These are phyloP conservation scores for Sicyos edulis DNA, from an alignment of 306 rosid genomes.

Conservation along the genomic window DNA sequence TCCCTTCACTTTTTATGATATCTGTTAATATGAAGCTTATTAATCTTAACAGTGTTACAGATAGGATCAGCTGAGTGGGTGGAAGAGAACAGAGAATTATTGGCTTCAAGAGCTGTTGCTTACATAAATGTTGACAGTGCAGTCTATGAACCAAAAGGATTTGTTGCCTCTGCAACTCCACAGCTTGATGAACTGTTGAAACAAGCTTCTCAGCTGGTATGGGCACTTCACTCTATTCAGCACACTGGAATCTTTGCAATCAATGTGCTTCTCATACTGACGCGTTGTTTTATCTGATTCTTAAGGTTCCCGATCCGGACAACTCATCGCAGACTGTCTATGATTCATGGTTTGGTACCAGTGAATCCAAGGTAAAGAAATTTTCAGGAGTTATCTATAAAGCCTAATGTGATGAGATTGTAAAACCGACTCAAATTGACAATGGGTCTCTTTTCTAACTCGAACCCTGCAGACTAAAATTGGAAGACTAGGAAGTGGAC, in stretches of 20 bases:
- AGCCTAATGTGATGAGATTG: not conserved
- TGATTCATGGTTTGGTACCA: conserved; percentile 49
- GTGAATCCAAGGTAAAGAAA: conserved; percentile 38
- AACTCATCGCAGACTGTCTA: conserved; percentile 57
- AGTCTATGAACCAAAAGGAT: conserved; percentile 43
- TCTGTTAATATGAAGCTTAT: conserved; percentile 8
- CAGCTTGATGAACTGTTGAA: conserved; percentile 66
- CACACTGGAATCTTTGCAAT: not conserved
- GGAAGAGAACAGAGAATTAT: conserved; percentile 68
- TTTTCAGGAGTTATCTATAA: too few species aligned
- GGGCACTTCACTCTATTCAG: not conserved
- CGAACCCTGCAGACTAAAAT: conserved; percentile 30
- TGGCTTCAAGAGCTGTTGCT: conserved; percentile 63
- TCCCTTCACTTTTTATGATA: conserved; percentile 18
- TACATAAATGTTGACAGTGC: conserved; percentile 62
- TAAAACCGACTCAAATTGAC: not conserved
- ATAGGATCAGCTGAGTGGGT: conserved; percentile 79
- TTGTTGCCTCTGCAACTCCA: conserved; percentile 53
- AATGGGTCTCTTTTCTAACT: not conserved
- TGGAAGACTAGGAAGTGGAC: conserved; percentile 61
- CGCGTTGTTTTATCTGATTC: not conserved
- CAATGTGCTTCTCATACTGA: not conserved
- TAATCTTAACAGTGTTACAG: conserved; percentile 31
- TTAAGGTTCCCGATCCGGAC: conserved; percentile 63
- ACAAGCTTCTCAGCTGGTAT: conserved; percentile 61